A percentile compares a stretch with the other conserved stretches of the same genome.
phyloP scores from a whole-genome alignment of 1,139 yeast species.

The Yamadazyma taylorii region DNA sequence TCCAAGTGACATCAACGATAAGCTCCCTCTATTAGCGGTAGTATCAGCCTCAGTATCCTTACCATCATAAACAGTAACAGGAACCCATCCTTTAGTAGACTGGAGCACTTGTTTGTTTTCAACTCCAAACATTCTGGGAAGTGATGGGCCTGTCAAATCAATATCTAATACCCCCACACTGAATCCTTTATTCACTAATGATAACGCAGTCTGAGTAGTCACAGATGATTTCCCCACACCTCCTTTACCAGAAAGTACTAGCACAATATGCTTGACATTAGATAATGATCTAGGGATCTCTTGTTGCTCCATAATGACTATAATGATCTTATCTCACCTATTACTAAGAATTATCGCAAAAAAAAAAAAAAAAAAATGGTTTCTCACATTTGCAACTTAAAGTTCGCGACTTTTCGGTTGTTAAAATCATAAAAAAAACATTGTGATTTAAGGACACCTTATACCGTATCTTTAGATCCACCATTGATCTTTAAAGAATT shows the following conservation, averaged over 20 bases:
- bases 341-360: no score
- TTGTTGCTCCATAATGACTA: conserved; percentile 15
- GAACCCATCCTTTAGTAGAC: conserved; percentile 86
- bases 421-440: neutral
- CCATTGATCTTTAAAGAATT: no score
- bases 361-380: no score
- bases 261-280: conserved; percentile 64
- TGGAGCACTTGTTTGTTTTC: conserved; percentile 81
- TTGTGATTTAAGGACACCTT: no score
- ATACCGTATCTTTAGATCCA: no score
- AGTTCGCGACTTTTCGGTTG: conserved; percentile 1
- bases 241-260: conserved; percentile 49
- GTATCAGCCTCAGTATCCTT: conserved; percentile 10
- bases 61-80: conserved; percentile 52
- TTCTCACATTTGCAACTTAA: neutral
- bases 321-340: neutral
- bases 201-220: conserved; percentile 86
- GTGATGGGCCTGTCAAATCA: conserved; percentile 94
- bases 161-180: conserved; percentile 93
- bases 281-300: conserved; percentile 53
- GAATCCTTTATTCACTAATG: conserved; percentile 66
- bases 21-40: conserved; percentile 34
- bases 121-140: conserved; percentile 94
- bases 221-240: conserved; percentile 94
- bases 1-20: conserved; percentile 85